Conservation (phyloP, 371 early-diverging fungal genomes). For the Phascolomyces articulosus region DNA sequence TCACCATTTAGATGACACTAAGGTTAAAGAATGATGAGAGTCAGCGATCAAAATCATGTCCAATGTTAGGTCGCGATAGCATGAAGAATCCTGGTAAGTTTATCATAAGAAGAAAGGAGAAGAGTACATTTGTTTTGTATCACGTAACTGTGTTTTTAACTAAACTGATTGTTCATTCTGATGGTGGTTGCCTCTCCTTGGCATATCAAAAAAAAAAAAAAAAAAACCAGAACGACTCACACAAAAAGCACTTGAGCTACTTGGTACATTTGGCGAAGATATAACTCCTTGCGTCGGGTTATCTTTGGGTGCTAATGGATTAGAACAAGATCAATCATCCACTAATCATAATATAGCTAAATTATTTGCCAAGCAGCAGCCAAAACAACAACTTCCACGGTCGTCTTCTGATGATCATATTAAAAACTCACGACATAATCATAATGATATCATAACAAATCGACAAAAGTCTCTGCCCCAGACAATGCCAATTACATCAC, state of each 20-base stretch:
- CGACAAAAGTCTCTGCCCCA: not conserved
- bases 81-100: conserved; percentile 25
- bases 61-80: conserved; percentile 22
- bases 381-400: not conserved
- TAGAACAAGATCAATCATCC: conserved; percentile 27
- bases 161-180: too few relatives aligned
- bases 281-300: conserved; percentile 40
- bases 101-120: too few relatives aligned
- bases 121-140: too few relatives aligned
- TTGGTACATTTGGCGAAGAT: conserved; percentile 20
- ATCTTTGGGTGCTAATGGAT: conserved; percentile 33
- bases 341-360: conserved; percentile 30
- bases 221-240: conserved; percentile 21
- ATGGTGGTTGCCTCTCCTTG: too few relatives aligned
- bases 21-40: conserved; percentile 13
- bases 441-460: not conserved
- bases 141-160: too few relatives aligned
- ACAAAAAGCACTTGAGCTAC: conserved; percentile 25
- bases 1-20: conserved; percentile 1
- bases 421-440: too few relatives aligned
- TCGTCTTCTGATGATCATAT: too few relatives aligned
- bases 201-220: not conserved
- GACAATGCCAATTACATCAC: not conserved
- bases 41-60: conserved; percentile 32
- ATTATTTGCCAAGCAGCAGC: conserved; percentile 27